Evolutionary conservation across 2,329 filamentous ascomycete genomes (phyloP), one percentile per base, ranked within the genome.

Genomic region (Epichloe festucae): DNA sequence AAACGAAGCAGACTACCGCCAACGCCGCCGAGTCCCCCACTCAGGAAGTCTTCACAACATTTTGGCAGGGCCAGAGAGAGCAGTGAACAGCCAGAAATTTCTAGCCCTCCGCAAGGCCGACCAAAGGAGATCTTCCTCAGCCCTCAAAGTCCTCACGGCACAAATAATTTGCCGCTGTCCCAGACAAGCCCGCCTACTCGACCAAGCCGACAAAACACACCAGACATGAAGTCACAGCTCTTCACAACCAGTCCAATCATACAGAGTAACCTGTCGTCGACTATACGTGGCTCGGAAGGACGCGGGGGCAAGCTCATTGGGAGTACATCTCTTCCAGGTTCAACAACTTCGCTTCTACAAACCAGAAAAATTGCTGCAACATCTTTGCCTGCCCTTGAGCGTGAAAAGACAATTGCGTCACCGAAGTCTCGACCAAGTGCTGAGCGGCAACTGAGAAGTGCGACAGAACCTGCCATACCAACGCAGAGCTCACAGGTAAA

Each of bases 191-290:
- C 75, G 38, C 82, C 84, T 35, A 64, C 70, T 36, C 72, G 85
- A 48, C 85, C 85, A 1, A 88, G 83, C 59, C 75, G 85, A 63
- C 79, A 86, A 59, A 83, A 83, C 23, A 82, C 82, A 0, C 77
- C 79, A 5, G 74, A 80, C 53, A 71, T 88, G 46, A 75, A 80
- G 34, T 70, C 74, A 6, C 78, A 81, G 53, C 61, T 79, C 2
- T 73, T 72, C 34, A 70, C 73, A 3, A 70, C 74, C 2, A 61
- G 75, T 23, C 75, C 76, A 5, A 60, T 82, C 55, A 83, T 82
- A 57, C 86, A 76, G 60, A 85, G 72, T 72, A 87, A 78, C 61
- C 67, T 70, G 34, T 14, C 12, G 14, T 40, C 47, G 7, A 45
- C 41, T n/a, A 39, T 41, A 3, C 63, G 77, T 17, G 64, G 71